These are phyloP conservation scores for Moesziomyces sp. DNA, from an alignment of 1,284 basidiomycete genomes.

Conservation along the genomic window DNA sequence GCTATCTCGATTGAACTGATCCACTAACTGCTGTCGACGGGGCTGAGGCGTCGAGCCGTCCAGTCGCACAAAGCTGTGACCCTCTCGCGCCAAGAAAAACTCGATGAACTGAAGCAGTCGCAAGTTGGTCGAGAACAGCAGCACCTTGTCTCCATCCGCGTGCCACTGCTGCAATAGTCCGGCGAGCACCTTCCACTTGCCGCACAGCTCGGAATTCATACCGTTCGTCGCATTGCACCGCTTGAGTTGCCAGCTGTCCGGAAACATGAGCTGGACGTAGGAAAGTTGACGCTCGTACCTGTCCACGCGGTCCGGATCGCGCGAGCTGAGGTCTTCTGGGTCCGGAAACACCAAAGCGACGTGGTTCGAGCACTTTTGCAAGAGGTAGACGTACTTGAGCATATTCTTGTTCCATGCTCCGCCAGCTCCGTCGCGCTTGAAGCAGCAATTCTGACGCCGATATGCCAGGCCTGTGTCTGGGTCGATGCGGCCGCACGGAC, in stretches of 20 bases:
- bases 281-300: constrained; percentile 60
- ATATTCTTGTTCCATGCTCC: constrained; percentile 67
- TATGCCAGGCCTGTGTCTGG: constrained; percentile 46
- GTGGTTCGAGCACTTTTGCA: constrained; percentile 87
- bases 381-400: constrained; percentile 79
- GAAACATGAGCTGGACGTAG: constrained; percentile 62
- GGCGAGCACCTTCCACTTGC: constrained; percentile 85
- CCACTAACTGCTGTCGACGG: constrained; percentile 74
- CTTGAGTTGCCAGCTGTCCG: constrained; percentile 53
- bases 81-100: constrained; percentile 76
- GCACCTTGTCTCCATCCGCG: constrained; percentile 70
- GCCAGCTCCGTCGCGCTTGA: constrained; percentile 74
- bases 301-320: constrained; percentile 29
- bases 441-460: constrained; percentile 62
- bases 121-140: constrained; percentile 81
- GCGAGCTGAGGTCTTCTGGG: constrained; percentile 59
- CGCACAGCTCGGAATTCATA: constrained; percentile 74
- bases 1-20: constrained; percentile 80
- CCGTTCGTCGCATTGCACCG: constrained; percentile 41
- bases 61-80: constrained; percentile 76
- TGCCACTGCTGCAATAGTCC: constrained; percentile 73
- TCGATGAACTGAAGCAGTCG: constrained; percentile 83
- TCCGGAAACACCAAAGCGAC: constrained; percentile 82
- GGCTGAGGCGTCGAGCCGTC: constrained; percentile 74
- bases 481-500: constrained; percentile 75